phyloP scores from a whole-genome alignment of 257 asterid species.

The Euphrasia confusa region DNA sequence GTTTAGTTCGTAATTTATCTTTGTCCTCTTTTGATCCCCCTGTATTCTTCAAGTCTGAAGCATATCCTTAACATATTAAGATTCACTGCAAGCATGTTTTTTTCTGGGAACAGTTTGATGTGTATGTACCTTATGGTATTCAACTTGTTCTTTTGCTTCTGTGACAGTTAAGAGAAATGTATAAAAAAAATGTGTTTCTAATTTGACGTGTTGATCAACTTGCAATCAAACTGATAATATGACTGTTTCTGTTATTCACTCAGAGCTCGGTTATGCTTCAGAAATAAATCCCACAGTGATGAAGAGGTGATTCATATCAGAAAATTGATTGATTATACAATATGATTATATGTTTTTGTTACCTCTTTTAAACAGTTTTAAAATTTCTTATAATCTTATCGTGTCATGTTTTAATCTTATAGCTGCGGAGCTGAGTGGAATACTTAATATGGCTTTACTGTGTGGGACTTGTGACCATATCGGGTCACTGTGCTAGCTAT shows the following conservation, averaged over 20 bases:
- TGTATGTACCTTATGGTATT: constrained; percentile 46
- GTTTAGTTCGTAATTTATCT: constrained; percentile 28
- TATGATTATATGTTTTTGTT: neutral
- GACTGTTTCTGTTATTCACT: constrained; percentile 16
- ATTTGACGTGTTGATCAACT: constrained; percentile 19
- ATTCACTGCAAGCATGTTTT: constrained; percentile 81
- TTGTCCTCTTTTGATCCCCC: constrained; percentile 10
- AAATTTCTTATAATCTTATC: constrained; percentile 1
- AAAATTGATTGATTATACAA: neutral
- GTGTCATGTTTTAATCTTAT: neutral
- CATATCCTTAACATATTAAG: neutral
- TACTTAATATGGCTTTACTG: neutral
- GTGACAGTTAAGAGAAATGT: constrained; percentile 14
- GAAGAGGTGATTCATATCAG: constrained; percentile 57
- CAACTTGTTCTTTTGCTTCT: constrained; percentile 19
- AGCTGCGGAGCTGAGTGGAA: neutral
- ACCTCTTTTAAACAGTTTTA: constrained; percentile 14
- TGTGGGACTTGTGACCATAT: neutral
- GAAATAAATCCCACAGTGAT: constrained; percentile 80
- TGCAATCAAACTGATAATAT: constrained; percentile 14
- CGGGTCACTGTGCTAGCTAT: neutral
- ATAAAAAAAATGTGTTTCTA: neutral
- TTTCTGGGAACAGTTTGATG: constrained; percentile 95
- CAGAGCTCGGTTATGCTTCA: constrained; percentile 94
- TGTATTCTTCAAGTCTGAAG: constrained; percentile 10